A percentile compares a stretch with the other conserved stretches of the same genome.
Conservation (phyloP, 2,329 filamentous ascomycete species). For the Gaeumannomyces tritici region DNA sequence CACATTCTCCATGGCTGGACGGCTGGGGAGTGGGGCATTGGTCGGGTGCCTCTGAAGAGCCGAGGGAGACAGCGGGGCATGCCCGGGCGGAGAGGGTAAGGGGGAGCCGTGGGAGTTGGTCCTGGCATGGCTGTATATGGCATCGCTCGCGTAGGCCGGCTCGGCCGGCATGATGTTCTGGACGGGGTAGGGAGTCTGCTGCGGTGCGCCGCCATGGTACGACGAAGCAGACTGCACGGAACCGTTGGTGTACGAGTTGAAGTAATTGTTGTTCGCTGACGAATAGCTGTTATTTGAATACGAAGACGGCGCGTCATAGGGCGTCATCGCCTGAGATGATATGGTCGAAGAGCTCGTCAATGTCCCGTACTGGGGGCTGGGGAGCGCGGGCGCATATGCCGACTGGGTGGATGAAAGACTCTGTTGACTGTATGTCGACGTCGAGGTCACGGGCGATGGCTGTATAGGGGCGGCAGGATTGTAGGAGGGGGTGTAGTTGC, state of each 20-base stretch:
- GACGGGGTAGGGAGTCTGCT: constrained; percentile 41
- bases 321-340: background rate
- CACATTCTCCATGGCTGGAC: constrained; percentile 32
- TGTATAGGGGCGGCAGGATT: constrained; percentile 18
- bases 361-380: constrained; percentile 12
- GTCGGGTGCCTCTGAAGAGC: constrained; percentile 49
- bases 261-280: constrained; percentile 11
- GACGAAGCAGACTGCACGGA: constrained; percentile 15
- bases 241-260: background rate
- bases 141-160: constrained; percentile 35
- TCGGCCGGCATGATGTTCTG: constrained; percentile 43
- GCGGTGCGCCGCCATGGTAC: constrained; percentile 20
- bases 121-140: constrained; percentile 33
- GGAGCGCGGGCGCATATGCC: constrained; percentile 5
- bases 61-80: constrained; percentile 25
- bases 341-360: background rate
- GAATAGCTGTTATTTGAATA: constrained; percentile 13
- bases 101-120: constrained; percentile 42
- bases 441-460: constrained; percentile 24
- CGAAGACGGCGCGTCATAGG: constrained; percentile 16
- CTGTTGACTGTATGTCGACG: constrained; percentile 16
- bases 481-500: constrained; percentile 32
- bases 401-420: constrained; percentile 6
- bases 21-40: constrained; percentile 48
- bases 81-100: constrained; percentile 31